Evolutionary conservation across 352 stramenopile genomes (phyloP).

Genomic region (Pythium brachiatum): DNA sequence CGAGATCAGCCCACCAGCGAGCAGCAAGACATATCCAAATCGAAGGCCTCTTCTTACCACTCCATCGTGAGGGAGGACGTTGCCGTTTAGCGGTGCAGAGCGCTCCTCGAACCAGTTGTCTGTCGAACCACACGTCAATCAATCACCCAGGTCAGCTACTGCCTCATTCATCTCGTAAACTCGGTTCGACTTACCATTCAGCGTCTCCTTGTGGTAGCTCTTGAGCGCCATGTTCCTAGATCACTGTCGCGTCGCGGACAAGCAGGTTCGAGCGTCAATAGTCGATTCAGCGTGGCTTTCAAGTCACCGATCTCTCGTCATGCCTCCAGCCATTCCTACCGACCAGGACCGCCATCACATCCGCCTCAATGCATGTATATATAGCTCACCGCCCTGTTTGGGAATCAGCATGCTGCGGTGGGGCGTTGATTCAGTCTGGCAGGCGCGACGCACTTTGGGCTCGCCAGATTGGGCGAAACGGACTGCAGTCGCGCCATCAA

Average conservation of each 20-base stretch:
- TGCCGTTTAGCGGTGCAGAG: slow-evolving; percentile 50
- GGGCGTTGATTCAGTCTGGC: too few species aligned
- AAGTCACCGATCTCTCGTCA: too few species aligned
- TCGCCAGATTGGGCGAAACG: not conserved
- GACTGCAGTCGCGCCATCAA: not conserved
- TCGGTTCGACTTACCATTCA: slow-evolving; percentile 50
- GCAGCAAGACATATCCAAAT: not conserved
- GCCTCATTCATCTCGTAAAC: too few species aligned
- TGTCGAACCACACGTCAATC: slow-evolving; percentile 12
- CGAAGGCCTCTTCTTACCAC: slow-evolving; percentile 36
- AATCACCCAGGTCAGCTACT: not conserved
- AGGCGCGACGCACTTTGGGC: not conserved
- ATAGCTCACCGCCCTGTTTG: not conserved
- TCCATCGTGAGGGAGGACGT: slow-evolving; percentile 54
- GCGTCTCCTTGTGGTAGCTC: slow-evolving; percentile 74
- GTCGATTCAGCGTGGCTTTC: not conserved
- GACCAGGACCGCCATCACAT: not conserved
- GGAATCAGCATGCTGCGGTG: too few species aligned
- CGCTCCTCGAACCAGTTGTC: slow-evolving; percentile 87
- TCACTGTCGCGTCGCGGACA: too few species aligned
- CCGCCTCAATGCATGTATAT: not conserved
- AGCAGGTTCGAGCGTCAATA: not conserved
- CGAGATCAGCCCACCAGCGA: too few species aligned
- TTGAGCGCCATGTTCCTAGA: slow-evolving; percentile 58
- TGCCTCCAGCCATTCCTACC: not conserved